These are phyloP conservation scores for Vanrija humicola DNA, from an alignment of 1,284 basidiomycete species.

Conservation along the genomic window DNA sequence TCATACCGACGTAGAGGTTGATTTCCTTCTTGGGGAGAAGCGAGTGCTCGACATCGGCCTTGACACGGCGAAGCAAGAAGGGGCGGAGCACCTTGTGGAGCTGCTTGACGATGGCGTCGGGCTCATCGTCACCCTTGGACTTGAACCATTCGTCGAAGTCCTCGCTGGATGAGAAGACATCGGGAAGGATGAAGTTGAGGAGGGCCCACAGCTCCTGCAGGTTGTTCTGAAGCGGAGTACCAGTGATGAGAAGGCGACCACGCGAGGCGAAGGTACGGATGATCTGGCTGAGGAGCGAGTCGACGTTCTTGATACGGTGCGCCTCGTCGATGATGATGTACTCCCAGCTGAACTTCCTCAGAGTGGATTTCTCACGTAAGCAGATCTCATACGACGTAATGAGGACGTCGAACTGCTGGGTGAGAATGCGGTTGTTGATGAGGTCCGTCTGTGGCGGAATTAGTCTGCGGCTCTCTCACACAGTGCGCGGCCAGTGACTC, in stretches of 20 bases:
- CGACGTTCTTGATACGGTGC: conserved; percentile 98
- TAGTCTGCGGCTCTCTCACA: neutral
- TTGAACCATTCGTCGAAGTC: conserved; percentile 76
- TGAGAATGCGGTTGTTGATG: conserved; percentile 72
- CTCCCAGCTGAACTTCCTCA: conserved; percentile 95
- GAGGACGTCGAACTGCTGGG: conserved; percentile 89
- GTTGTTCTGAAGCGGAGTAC: conserved; percentile 96
- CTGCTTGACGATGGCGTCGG: conserved; percentile 89
- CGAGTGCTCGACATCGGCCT: conserved; percentile 95
- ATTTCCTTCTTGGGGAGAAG: conserved; percentile 98
- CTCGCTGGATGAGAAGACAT: conserved; percentile 62
- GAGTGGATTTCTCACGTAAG: conserved; percentile 83
- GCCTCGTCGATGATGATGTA: conserved; percentile 99
- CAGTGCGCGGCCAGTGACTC: conserved; percentile 19
- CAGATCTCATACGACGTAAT: conserved; percentile 98
- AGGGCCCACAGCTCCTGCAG: conserved; percentile 95
- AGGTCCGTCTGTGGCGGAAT: conserved; percentile 56
- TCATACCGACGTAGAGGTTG: conserved; percentile 96
- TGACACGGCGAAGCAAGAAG: conserved; percentile 91
- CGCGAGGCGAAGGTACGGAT: conserved; percentile 87
- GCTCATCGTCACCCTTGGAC: conserved; percentile 63
- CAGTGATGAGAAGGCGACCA: conserved; percentile 89
- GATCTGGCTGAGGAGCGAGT: conserved; percentile 93
- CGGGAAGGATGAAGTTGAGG: conserved; percentile 84
- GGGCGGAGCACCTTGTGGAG: conserved; percentile 95